phyloP scores from a whole-genome alignment of 2,329 filamentous ascomycete genomes.

The Emergomyces orientalis region DNA sequence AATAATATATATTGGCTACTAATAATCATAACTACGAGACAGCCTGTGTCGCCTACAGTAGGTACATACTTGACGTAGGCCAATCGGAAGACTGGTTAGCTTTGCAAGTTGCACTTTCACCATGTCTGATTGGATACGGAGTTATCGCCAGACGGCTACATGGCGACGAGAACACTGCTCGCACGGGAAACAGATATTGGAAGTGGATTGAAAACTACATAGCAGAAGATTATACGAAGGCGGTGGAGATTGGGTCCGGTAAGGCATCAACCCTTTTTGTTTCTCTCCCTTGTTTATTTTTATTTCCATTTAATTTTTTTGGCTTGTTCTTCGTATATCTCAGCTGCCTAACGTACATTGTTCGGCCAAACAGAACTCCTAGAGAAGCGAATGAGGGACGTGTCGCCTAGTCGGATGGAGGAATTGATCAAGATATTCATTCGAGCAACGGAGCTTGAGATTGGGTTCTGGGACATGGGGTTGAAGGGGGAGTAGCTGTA shows the following conservation, averaged over 20 bases:
- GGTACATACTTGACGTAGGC: slow-evolving; percentile 82
- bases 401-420: slow-evolving; percentile 67
- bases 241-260: slow-evolving; percentile 63
- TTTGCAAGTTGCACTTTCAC: slow-evolving; percentile 73
- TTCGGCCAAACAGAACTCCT: slow-evolving; percentile 49
- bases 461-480: slow-evolving; percentile 66
- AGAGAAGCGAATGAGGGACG: slow-evolving; percentile 62
- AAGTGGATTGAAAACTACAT: slow-evolving; percentile 87
- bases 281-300: not conserved
- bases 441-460: slow-evolving; percentile 73
- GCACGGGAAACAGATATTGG: slow-evolving; percentile 67
- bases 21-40: not conserved
- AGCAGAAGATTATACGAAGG: slow-evolving; percentile 65
- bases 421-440: slow-evolving; percentile 77
- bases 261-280: slow-evolving; percentile 24
- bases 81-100: slow-evolving; percentile 81
- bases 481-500: slow-evolving; percentile 22
- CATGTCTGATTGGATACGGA: slow-evolving; percentile 84
- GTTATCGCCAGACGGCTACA: slow-evolving; percentile 65
- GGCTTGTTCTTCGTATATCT: not conserved
- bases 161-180: slow-evolving; percentile 49
- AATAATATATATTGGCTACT: not conserved
- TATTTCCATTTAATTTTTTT: slow-evolving; percentile 6
- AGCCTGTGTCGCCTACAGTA: slow-evolving; percentile 74
- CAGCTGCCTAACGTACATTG: slow-evolving; percentile 4